Evolutionary conservation across 257 asterid genomes (phyloP).

Genomic region (Orobanche coerulescens): DNA sequence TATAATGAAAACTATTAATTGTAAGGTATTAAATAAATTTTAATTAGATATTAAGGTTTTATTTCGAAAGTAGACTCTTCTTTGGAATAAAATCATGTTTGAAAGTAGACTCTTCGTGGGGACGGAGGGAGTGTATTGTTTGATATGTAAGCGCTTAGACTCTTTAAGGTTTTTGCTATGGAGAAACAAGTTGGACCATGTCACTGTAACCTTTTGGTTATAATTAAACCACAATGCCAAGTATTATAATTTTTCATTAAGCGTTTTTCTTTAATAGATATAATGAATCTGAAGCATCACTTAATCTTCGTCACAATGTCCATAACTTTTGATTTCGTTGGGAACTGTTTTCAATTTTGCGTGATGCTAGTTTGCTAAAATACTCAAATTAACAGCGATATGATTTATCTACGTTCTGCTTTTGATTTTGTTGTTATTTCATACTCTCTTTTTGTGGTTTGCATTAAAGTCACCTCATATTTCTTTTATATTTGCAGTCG

Average conservation of each 20-base stretch:
- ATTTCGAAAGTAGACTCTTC: too few relatives aligned
- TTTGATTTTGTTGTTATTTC: too few relatives aligned
- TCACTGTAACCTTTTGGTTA: not conserved
- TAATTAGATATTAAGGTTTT: too few relatives aligned
- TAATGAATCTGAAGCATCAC: not conserved
- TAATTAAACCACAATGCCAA: not conserved
- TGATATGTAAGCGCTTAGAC: not conserved
- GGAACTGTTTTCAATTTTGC: too few relatives aligned
- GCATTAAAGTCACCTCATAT: not conserved
- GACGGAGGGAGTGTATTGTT: not conserved
- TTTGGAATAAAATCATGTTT: too few relatives aligned
- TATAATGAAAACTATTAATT: too few relatives aligned
- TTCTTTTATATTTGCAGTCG: constrained; percentile 39
- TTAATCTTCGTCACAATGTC: not conserved
- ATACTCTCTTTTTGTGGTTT: not conserved
- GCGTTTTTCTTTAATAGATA: not conserved
- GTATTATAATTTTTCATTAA: not conserved
- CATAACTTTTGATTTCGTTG: too few relatives aligned
- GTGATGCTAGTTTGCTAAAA: not conserved
- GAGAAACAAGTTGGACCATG: not conserved
- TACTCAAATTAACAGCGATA: not conserved
- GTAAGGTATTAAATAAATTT: too few relatives aligned
- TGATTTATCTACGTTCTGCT: not conserved
- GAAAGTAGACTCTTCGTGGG: too few relatives aligned
- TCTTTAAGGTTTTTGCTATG: not conserved